These are phyloP conservation scores for Leccinum pallidistipes DNA, from an alignment of 1,284 basidiomycete species.

Conservation along the genomic window DNA sequence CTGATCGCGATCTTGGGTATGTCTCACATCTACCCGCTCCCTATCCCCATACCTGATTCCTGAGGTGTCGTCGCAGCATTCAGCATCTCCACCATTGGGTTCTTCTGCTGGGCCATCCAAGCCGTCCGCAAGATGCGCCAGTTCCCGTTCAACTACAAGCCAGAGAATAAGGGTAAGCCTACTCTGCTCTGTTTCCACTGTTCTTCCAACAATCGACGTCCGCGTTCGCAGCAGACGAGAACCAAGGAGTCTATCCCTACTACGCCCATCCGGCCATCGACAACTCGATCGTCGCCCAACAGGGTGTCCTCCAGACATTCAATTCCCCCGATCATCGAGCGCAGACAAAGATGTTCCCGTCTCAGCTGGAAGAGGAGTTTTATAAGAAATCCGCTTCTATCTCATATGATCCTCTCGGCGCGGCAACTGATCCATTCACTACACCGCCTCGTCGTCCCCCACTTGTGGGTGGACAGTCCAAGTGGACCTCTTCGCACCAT, in stretches of 20 bases:
- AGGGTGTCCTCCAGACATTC: constrained; percentile 7
- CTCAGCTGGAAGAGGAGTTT: constrained; percentile 1
- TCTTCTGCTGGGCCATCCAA: constrained; percentile 23
- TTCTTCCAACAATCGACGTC: background rate
- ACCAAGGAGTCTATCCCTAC: constrained; percentile 6
- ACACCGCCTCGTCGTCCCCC: constrained; percentile 5
- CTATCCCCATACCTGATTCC: background rate
- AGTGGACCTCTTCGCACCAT: background rate
- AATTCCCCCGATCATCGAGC: constrained; percentile 3
- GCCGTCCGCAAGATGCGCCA: constrained; percentile 24
- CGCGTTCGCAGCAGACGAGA: constrained; percentile 1
- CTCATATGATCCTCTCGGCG: background rate
- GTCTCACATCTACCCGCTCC: background rate
- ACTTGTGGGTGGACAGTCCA: background rate
- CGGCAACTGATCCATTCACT: background rate
- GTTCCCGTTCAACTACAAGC: constrained; percentile 13
- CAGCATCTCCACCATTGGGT: constrained; percentile 20
- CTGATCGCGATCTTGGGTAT: constrained; percentile 26
- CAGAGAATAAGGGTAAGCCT: constrained; percentile 1
- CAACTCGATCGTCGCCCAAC: constrained; percentile 1
- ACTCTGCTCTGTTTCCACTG: background rate
- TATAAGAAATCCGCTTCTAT: background rate
- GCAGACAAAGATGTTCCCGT: constrained; percentile 4
- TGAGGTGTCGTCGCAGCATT: constrained; percentile 14
- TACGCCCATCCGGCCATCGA: constrained; percentile 3